Conservation (phyloP, 345 rosid species). For the Eutrema heterophyllum region DNA sequence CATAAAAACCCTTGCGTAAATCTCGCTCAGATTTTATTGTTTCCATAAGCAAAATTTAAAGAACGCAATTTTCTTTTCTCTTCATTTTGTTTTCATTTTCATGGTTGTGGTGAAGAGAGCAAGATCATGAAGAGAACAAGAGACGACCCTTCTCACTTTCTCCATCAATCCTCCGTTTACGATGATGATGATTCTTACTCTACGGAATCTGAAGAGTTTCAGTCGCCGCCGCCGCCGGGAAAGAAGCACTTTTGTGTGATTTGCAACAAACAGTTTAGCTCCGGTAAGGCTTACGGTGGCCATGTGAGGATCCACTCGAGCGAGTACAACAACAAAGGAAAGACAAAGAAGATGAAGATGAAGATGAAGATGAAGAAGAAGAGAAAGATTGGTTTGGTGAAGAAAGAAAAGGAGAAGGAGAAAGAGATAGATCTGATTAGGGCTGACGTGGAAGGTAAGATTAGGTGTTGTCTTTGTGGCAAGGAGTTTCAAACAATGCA, state of each 20-base stretch:
- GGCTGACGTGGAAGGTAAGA: conserved; percentile 26
- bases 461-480: conserved; percentile 37
- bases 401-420: conserved; percentile 17
- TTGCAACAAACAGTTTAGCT: conserved; percentile 32
- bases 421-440: conserved; percentile 22
- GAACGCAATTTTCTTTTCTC: not conserved
- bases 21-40: conserved; percentile 23
- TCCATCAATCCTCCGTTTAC: not conserved
- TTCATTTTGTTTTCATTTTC: not conserved
- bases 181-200: not conserved
- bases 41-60: conserved; percentile 7
- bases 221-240: not conserved
- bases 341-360: conserved; percentile 9
- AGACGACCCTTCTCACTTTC: not conserved
- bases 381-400: conserved; percentile 10
- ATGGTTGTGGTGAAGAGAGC: not conserved
- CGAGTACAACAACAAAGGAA: conserved; percentile 23
- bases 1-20: conserved; percentile 13
- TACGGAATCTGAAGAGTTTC: conserved; percentile 14
- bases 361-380: conserved; percentile 17
- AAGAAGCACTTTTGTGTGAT: conserved; percentile 29
- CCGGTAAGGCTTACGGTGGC: conserved; percentile 43
- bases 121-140: conserved; percentile 17
- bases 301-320: conserved; percentile 40
- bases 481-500: conserved; percentile 39